Base-by-base conservation (phyloP, 306 rosid species). In the Trichosanthes cucumerina region DNA sequence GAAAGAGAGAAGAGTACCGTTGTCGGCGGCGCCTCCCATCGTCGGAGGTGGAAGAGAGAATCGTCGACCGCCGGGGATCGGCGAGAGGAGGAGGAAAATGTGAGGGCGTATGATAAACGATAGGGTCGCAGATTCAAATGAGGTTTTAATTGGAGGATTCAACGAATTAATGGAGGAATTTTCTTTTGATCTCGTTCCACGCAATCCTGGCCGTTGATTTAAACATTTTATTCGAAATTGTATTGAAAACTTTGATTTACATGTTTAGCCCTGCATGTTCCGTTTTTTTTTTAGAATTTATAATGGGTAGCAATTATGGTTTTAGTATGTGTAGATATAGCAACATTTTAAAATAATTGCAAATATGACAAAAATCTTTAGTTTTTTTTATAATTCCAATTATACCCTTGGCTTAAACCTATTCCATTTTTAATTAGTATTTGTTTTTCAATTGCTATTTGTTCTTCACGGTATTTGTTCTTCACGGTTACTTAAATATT, bases 11-110 rank as follows among this genome's bases (percentile, higher is more conserved):
- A 28, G 80, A 78, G 41, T 65, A 93, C 96, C 89, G 4, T 78
- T 77, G 64, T 77, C 82, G 76, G 81, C 81, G 92, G 80, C 82
- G 90, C 88, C 84, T 60, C 88, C 94, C 98, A 93, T 93, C n/a
- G 46, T 73, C 39, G 84, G 18, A 19, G 39, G 74, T 28, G 36
- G 18, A 81, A 43, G 75, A 53, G 75, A 63, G 53, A 66, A 24
- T 54, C 79, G 53, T 21, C 44, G 28, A 34, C 44, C 43, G 21
- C 28, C 78, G 47, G 24, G 6, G 0, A 9, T 12, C 75, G 33
- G 74, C 33, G 75, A 58, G 31, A 46, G 58, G 49, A 60, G 46
- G 72, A 41, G 49, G 66, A 53, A 57, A 9, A 9, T 53, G 79
- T 19, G 79, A 76, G 79, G 60, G 77, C 59, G 59, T 72, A 72